Evolutionary conservation across 2,329 filamentous ascomycete species (phyloP).

Genomic region (Aotearoamyces nothofagi): DNA sequence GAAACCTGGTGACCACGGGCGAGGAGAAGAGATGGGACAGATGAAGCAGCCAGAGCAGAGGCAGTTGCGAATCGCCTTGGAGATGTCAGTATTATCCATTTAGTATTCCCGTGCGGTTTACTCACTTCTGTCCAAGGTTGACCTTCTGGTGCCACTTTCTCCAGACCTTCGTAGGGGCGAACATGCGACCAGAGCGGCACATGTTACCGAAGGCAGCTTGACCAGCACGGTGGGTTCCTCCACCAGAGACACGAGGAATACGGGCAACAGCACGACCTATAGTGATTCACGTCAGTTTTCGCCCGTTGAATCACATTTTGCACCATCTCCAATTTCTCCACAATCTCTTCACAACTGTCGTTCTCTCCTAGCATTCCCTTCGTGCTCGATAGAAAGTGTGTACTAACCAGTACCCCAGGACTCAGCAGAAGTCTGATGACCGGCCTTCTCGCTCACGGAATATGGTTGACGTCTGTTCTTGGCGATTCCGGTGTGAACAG

Average conservation of each 20-base stretch:
- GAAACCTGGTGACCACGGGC: conserved; percentile 95
- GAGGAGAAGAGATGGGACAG: conserved; percentile 84
- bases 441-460: conserved; percentile 99
- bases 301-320: no score
- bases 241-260: conserved; percentile 99
- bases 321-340: no score
- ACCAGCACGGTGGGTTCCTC: conserved; percentile 99
- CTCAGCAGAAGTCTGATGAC: conserved; percentile 99
- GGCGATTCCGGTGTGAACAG: conserved; percentile 93
- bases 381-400: conserved; percentile 12
- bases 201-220: conserved; percentile 99
- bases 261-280: conserved; percentile 95
- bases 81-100: conserved; percentile 14
- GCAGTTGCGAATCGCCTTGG: conserved; percentile 86
- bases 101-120: conserved; percentile 9
- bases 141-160: conserved; percentile 99
- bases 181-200: conserved; percentile 99
- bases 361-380: no score
- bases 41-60: conserved; percentile 93
- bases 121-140: conserved; percentile 92
- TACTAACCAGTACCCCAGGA: conserved; percentile 97
- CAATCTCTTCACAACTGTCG: no score
- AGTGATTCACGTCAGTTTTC: conserved; percentile 6
- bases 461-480: conserved; percentile 99
- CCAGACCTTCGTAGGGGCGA: conserved; percentile 99